Evolutionary conservation across 179 eudicot genomes (phyloP), one percentile per base, ranked within the genome.

Genomic region (Spergularia azorica): DNA sequence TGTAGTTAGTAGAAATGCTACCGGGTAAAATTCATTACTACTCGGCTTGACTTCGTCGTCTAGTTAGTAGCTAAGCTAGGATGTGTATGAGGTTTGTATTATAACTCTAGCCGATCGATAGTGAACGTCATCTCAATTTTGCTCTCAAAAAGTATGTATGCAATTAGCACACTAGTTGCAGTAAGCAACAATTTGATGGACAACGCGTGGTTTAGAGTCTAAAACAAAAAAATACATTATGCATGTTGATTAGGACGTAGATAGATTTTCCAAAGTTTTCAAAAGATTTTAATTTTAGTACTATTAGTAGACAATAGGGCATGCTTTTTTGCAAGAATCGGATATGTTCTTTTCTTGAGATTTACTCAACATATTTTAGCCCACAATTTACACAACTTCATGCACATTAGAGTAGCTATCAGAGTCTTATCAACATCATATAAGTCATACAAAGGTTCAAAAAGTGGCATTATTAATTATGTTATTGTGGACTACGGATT

Each of bases 261-360:
- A 66, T 39, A n/a, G 9, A 65, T 41, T 38, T 38, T 14, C 51
- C 51, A 41, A 14, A 39, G 51, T 65, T 18, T 2, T 38, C 48
- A 41, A 32, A 9, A 64, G 62, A 74, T 62, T 15, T 0, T 66
- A 16, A 3, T 10, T 2, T 32, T 57, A 9, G 4, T 7, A 16
- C n/a, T 26, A 9, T 2, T 71, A 58, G 18, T 75, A 64, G 63
- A 38, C 50, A 38, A 5, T 64, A 41, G 59, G 60, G 41, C 66
- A 58, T 15, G 66, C 79, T 60, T 61, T 78, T 63, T 18, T 7
- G 1, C 18, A 52, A 65, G 69, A 57, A 55, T 51, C 14, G n/a
- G 17, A 55, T 38, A 54, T 78, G 60, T 78, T 71, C 81, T 72
- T 78, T 78, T 7, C 81, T 71, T 78, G 72, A 60, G 76, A 71